Conservation (phyloP, 768 basidiomycete species). For the Collybiopsis luxurians region DNA sequence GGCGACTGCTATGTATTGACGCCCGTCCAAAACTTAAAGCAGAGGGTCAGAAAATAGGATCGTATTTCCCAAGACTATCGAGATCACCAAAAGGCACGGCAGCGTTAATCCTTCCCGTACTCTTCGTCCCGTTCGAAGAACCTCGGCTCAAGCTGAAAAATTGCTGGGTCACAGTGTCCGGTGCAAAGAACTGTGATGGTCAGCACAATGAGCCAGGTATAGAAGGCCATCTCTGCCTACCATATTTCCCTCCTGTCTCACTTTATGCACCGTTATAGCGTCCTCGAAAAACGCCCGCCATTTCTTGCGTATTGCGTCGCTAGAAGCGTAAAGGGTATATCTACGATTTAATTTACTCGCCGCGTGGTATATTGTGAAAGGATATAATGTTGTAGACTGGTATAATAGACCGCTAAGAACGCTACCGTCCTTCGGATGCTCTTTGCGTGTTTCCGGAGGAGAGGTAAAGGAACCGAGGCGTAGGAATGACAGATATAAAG, state of each 20-base stretch:
- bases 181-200: conserved; percentile 61
- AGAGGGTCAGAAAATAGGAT: not conserved
- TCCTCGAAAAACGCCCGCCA: conserved; percentile 65
- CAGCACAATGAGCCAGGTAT: too few species aligned
- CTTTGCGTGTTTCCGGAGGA: conserved; percentile 61
- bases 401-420: conserved; percentile 55
- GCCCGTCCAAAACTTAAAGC: conserved; percentile 43
- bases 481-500: conserved; percentile 78
- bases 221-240: conserved; percentile 30
- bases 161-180: conserved; percentile 53
- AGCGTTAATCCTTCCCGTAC: conserved; percentile 57
- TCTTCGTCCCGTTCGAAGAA: conserved; percentile 17
- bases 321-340: conserved; percentile 71
- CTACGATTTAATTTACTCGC: conserved; percentile 50
- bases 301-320: conserved; percentile 53
- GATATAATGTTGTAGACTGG: conserved; percentile 57
- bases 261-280: conserved; percentile 61
- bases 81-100: conserved; percentile 65
- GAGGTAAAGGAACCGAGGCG: conserved; percentile 63
- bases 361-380: conserved; percentile 77
- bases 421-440: conserved; percentile 54
- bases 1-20: conserved; percentile 60
- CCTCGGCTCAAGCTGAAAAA: conserved; percentile 45
- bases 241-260: conserved; percentile 69
- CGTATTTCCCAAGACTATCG: not conserved